Evolutionary conservation across 345 rosid genomes (phyloP), one percentile per base, ranked within the genome.

Genomic region (Brassica napus): DNA sequence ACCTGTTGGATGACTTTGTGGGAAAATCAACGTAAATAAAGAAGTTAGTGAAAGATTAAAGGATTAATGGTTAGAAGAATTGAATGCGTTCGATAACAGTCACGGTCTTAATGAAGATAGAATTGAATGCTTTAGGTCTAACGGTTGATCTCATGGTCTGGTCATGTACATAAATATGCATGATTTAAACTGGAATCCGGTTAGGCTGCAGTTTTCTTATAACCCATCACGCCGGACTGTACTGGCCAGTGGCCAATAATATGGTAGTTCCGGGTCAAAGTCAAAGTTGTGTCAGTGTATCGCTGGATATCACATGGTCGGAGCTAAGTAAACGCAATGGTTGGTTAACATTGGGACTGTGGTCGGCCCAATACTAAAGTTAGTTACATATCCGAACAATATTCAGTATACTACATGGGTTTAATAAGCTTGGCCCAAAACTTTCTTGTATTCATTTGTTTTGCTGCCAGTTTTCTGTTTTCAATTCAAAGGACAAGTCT

Each of bases 41-140:
- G 49, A 68, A 39, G 32, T 44, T 58, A 66, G 16, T 39, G 54
- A 68, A 60, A 60, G n/a, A 62, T 69, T 44, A 47, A 77, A 49
- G 8, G 23, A 6, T 52, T 31, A 16, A 1, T 0, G 52, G 24
- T 28, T 15, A 6, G 1, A 52, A 54, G 10, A 18, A 63, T 28
- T 71, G 23, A 52, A 71, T 64, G 65, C 32, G 15, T 62, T 52
- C 6, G 54, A 3, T 64, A 71, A 78, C 76, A 55, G 61, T 54
- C 44, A 71, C 66, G 1, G 59, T 65, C 18, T 64, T 34, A 2
- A 26, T 34, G 42, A 67, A 62, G 54, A 64, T 68, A 66, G 64
- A 72, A 79, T 80, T 74, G 4, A 79, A 69, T 79, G 75, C 66
- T 35, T 60, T 16, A 28, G 57, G 69, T 80, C 30, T n/a, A 63